Conservation (phyloP, 495 filamentous ascomycete genomes). For the Penicillium flavigenum region DNA sequence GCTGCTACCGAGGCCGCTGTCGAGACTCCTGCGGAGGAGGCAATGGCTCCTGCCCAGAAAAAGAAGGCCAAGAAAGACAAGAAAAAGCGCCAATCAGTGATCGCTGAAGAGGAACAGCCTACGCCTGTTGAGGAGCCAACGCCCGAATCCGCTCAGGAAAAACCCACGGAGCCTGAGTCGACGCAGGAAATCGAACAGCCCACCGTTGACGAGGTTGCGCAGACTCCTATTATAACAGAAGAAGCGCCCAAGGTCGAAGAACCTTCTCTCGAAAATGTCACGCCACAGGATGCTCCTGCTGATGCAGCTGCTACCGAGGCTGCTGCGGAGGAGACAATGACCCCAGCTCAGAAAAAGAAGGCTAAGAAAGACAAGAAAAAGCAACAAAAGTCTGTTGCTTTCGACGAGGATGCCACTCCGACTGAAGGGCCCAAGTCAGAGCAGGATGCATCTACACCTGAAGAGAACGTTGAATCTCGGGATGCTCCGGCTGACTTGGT, state of each 20-base stretch:
- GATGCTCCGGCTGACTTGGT: constrained; percentile 1
- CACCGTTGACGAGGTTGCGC: neutral
- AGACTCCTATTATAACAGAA: neutral
- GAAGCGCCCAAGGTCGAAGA: neutral
- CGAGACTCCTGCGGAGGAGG: constrained; percentile 8
- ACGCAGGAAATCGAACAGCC: neutral
- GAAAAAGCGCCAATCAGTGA: constrained; percentile 2
- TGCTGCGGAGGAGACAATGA: constrained; percentile 31
- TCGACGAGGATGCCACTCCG: constrained; percentile 9
- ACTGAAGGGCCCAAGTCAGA: constrained; percentile 18
- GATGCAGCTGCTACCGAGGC: neutral
- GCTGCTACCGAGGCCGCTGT: constrained; percentile 5
- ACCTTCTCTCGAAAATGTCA: neutral
- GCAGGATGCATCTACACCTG: neutral
- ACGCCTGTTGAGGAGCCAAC: neutral
- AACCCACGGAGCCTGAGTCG: neutral
- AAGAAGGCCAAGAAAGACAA: constrained; percentile 44
- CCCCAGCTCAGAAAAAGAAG: constrained; percentile 3
- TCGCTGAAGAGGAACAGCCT: neutral
- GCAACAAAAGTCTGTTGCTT: constrained; percentile 27
- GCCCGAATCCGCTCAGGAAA: neutral
- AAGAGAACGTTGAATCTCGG: neutral
- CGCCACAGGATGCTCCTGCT: constrained; percentile 3
- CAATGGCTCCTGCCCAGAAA: constrained; percentile 27
- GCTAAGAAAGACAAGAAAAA: constrained; percentile 29